These are phyloP conservation scores for Fusarium albosuccineum DNA, from an alignment of 2,329 filamentous ascomycete species.

Conservation along the genomic window DNA sequence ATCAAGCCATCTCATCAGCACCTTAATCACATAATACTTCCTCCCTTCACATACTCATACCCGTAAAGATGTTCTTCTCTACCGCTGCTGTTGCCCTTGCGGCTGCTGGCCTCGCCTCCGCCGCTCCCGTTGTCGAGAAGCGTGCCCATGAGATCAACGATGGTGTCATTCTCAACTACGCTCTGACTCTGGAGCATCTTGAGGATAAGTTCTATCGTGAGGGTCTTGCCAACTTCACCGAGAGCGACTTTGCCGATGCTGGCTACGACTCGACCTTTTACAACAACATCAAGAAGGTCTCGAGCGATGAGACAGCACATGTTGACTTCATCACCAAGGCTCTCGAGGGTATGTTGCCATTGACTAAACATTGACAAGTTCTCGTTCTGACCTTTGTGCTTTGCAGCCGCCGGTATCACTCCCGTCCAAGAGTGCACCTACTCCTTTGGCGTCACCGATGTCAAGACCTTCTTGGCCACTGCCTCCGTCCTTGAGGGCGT, in stretches of 20 bases:
- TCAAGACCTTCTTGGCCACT: conserved; percentile 70
- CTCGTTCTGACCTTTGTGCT: not conserved
- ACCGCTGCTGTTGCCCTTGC: conserved; percentile 19
- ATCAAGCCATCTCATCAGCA: not conserved
- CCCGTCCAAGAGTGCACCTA: conserved; percentile 69
- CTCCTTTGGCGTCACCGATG: conserved; percentile 69
- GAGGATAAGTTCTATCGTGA: conserved; percentile 74
- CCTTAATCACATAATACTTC: not conserved
- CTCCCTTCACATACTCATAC: not conserved
- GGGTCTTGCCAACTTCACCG: conserved; percentile 69
- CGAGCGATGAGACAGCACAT: conserved; percentile 60
- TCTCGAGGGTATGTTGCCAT: conserved; percentile 24
- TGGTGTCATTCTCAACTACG: conserved; percentile 59
- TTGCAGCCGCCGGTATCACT: conserved; percentile 56
- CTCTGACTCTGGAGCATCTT: conserved; percentile 66
- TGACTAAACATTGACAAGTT: not conserved
- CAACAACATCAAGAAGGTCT: conserved; percentile 68
- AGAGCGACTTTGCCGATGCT: conserved; percentile 64
- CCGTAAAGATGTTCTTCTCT: conserved; percentile 26
- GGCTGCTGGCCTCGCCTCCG: conserved; percentile 32
- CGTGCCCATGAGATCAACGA: conserved; percentile 34
- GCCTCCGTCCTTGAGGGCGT: conserved; percentile 75
- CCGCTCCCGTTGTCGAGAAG: conserved; percentile 31
- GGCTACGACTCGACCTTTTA: conserved; percentile 67
- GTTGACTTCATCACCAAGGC: conserved; percentile 40